Conservation (phyloP, 352 stramenopile genomes). For the Globisporangium sylvaticum region DNA sequence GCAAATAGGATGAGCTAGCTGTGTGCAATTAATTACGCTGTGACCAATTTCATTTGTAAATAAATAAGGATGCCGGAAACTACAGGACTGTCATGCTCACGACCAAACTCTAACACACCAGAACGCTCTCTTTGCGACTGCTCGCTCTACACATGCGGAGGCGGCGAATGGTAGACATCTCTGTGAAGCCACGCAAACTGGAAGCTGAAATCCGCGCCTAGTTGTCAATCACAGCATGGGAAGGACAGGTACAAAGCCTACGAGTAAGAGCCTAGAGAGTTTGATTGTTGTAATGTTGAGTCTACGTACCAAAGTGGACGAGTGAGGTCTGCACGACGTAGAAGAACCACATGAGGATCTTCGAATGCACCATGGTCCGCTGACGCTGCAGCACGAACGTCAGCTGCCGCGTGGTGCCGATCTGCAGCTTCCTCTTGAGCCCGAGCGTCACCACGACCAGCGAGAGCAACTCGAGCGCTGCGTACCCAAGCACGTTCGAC, state of each 20-base stretch:
- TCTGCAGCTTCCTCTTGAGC: slow-evolving; percentile 1
- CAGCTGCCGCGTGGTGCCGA: neutral
- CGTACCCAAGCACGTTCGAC: neutral
- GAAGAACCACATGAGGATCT: slow-evolving; percentile 5
- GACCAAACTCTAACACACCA: no score
- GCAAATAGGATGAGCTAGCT: neutral
- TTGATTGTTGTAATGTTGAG: no score
- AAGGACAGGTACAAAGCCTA: no score
- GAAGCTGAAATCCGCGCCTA: slow-evolving; percentile 7
- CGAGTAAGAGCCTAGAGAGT: no score
- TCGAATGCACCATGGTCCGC: neutral
- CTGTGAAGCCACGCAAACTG: neutral
- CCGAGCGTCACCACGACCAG: neutral
- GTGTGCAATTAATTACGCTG: neutral
- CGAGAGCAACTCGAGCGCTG: neutral
- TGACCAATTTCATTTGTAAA: neutral
- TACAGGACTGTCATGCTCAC: no score
- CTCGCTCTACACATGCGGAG: neutral
- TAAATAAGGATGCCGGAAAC: neutral
- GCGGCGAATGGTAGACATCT: neutral
- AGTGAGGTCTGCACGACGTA: slow-evolving; percentile 5
- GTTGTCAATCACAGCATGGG: no score
- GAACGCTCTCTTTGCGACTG: neutral
- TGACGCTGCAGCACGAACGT: slow-evolving; percentile 1
- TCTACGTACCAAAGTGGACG: slow-evolving; percentile 1